Evolutionary conservation across 2,329 filamentous ascomycete genomes (phyloP).

Genomic region (Exophiala aquamarina): DNA sequence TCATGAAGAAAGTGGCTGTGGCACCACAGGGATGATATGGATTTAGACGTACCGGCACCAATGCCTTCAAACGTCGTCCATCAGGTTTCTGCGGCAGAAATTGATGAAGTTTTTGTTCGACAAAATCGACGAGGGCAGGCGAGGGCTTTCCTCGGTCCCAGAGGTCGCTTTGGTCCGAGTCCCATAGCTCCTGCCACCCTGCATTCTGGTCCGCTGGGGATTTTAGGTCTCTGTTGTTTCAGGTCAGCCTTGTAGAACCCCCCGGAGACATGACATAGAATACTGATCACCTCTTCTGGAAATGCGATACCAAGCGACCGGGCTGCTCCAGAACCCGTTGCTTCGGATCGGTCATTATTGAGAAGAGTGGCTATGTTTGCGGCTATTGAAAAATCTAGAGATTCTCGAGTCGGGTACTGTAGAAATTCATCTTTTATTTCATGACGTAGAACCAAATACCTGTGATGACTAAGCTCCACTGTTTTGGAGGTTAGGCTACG

Average conservation of each 20-base stretch:
- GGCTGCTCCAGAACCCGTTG: neutral
- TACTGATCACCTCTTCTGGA: neutral
- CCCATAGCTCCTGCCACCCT: constrained; percentile 29
- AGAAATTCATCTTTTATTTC: no score
- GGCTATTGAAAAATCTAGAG: neutral
- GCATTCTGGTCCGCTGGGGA: constrained; percentile 2
- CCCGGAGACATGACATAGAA: neutral
- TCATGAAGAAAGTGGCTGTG: neutral
- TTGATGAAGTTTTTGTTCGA: constrained; percentile 26
- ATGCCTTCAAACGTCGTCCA: constrained; percentile 28
- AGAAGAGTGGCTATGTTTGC: neutral
- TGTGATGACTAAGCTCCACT: neutral
- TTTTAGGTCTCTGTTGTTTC: constrained; percentile 4
- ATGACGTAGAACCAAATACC: neutral
- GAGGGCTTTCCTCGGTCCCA: constrained; percentile 35
- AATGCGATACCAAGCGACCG: neutral
- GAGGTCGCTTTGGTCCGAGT: constrained; percentile 29
- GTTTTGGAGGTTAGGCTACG: neutral
- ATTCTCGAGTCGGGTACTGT: neutral
- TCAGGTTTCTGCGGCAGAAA: constrained; percentile 23
- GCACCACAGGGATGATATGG: neutral
- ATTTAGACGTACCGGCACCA: constrained; percentile 31
- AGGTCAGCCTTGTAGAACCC: neutral
- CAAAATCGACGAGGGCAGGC: constrained; percentile 32
- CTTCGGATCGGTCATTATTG: neutral